Percentiles rank a stretch among this genome's conserved stretches.
Conservation (phyloP, 805 yeast genomes). For the Spathaspora hagerdaliae region DNA sequence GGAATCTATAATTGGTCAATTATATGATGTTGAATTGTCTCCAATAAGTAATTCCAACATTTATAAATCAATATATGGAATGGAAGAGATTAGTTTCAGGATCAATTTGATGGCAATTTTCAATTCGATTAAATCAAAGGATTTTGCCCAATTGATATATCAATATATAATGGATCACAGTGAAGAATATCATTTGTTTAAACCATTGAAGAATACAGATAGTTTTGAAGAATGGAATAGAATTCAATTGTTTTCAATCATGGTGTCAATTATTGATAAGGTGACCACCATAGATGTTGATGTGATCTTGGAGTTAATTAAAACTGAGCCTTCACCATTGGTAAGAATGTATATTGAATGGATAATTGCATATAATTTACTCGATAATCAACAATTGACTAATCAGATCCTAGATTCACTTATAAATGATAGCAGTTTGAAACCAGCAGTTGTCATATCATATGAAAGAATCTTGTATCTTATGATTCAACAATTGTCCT, state of each 20-base stretch:
- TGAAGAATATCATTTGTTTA: conserved; percentile 38
- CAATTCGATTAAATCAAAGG: conserved; percentile 22
- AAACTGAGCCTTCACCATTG: conserved; percentile 71
- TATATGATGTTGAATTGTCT: conserved; percentile 45
- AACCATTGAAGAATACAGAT: conserved; percentile 55
- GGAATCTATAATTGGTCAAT: conserved; percentile 51
- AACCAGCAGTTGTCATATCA: conserved; percentile 56
- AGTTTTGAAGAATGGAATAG: conserved; percentile 68
- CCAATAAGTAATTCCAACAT: conserved; percentile 16
- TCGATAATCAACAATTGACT: conserved; percentile 11
- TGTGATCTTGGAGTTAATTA: conserved; percentile 32
- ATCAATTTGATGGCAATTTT: conserved; percentile 48
- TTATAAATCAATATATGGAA: conserved; percentile 53
- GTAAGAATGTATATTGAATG: conserved; percentile 78
- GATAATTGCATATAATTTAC: conserved; percentile 51
- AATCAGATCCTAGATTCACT: conserved; percentile 13
- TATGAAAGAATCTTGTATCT: conserved; percentile 62
- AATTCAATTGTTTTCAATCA: conserved; percentile 50
- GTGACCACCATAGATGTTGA: conserved; percentile 16
- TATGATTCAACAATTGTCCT: conserved; percentile 41
- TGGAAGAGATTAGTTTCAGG: conserved; percentile 51
- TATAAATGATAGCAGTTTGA: conserved; percentile 12
- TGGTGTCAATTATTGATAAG: conserved; percentile 23
- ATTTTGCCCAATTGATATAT: conserved; percentile 29
- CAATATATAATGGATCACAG: conserved; percentile 34